A percentile compares a stretch with the other conserved stretches of the same genome.
These are phyloP conservation scores for Trapa bicornis DNA, from an alignment of 345 rosid genomes.

Conservation along the genomic window DNA sequence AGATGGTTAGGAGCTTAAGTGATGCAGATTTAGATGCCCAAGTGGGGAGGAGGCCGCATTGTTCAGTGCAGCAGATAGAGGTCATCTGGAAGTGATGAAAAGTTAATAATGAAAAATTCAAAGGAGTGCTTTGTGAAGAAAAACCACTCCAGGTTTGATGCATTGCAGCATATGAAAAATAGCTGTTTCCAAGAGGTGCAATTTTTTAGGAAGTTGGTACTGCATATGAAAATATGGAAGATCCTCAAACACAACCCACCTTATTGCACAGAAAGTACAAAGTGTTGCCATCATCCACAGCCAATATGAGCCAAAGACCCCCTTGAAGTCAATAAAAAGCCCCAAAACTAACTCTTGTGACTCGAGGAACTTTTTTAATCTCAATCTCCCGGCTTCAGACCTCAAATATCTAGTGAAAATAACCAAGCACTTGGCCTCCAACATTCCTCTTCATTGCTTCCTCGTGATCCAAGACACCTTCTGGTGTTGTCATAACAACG, in stretches of 20 bases:
- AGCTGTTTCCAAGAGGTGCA: too few relatives aligned
- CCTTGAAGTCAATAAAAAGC: not conserved
- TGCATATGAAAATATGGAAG: not conserved
- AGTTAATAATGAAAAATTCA: too few relatives aligned
- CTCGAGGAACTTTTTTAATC: not conserved
- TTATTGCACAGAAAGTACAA: not conserved
- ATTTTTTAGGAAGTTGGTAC: too few relatives aligned
- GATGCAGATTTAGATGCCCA: too few relatives aligned
- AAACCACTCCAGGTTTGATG: not conserved
- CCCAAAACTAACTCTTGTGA: not conserved
- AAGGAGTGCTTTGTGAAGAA: too few relatives aligned
- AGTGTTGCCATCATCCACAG: not conserved
- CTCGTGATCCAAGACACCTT: slow-evolving; percentile 92
- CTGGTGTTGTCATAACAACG: slow-evolving; percentile 80
- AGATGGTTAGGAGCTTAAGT: too few relatives aligned
- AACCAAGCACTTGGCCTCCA: slow-evolving; percentile 91
- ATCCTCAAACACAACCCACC: not conserved
- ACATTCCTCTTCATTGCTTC: slow-evolving; percentile 64
- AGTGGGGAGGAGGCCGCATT: too few relatives aligned
- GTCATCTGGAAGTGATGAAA: too few relatives aligned
- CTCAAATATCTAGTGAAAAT: slow-evolving; percentile 41
- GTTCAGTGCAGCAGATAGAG: too few relatives aligned
- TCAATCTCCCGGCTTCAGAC: not conserved
- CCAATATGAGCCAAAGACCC: not conserved
- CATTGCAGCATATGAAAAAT: too few relatives aligned